Conservation (phyloP, 164 flowering plant species). For the Kalanchoe fedtschenkoi region DNA sequence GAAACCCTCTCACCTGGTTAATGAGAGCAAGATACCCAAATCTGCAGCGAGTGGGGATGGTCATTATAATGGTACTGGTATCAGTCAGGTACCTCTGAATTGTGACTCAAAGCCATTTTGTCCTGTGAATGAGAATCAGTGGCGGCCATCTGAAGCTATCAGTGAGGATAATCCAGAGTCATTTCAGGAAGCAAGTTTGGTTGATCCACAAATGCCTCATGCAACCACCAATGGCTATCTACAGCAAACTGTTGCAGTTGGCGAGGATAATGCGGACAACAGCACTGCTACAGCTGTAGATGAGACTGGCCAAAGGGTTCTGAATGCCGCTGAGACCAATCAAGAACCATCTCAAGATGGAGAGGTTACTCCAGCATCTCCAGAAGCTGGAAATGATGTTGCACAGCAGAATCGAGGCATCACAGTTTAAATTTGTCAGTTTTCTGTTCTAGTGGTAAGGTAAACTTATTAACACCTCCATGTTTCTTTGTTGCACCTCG, state of each 20-base stretch:
- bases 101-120: background rate
- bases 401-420: background rate
- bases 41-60: background rate
- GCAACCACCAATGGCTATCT: background rate
- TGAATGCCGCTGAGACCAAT: background rate
- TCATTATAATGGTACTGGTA: background rate
- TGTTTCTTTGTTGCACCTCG: too few species aligned
- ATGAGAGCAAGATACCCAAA: background rate
- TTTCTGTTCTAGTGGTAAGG: too few species aligned
- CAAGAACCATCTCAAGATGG: background rate
- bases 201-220: conserved; percentile 1
- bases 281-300: background rate
- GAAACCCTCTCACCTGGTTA: background rate
- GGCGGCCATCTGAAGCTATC: conserved; percentile 2
- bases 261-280: background rate
- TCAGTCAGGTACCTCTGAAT: background rate
- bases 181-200: background rate
- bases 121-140: background rate
- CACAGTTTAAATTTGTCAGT: background rate
- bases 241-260: background rate
- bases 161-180: background rate
- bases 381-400: background rate
- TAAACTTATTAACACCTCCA: too few species aligned
- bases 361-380: background rate
- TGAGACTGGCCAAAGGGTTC: background rate